A percentile compares a stretch with the other conserved stretches of the same genome.
Evolutionary conservation across 208 protist species (phyloP).

Genomic region (Crithidia brevicula): DNA sequence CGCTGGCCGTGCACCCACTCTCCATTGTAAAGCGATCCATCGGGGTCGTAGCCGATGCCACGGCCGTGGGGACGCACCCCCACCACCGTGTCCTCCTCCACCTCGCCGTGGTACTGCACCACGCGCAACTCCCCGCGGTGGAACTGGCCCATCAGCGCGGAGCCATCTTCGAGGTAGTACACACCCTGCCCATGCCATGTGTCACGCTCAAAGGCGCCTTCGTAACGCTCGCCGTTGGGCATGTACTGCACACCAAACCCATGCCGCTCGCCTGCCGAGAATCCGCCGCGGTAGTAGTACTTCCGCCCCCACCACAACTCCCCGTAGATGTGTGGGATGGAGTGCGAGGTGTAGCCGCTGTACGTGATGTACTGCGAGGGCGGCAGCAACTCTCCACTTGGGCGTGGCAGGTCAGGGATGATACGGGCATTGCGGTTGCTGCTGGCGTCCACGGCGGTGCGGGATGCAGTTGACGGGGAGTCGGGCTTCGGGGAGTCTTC

Average conservation of each 20-base stretch:
- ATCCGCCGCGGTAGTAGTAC: slow-evolving; percentile 70
- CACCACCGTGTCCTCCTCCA: slow-evolving; percentile 37
- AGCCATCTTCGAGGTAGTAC: slow-evolving; percentile 76
- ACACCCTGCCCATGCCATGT: slow-evolving; percentile 62
- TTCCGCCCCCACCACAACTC: slow-evolving; percentile 76
- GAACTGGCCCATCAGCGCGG: slow-evolving; percentile 69
- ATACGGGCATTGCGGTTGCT: background rate
- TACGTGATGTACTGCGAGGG: slow-evolving; percentile 62
- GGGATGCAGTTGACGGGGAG: background rate
- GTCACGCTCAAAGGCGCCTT: slow-evolving; percentile 62
- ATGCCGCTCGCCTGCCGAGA: slow-evolving; percentile 57
- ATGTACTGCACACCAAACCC: slow-evolving; percentile 72
- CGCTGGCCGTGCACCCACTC: slow-evolving; percentile 77
- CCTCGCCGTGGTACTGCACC: slow-evolving; percentile 77
- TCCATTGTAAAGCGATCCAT: slow-evolving; percentile 77
- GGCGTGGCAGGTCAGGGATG: background rate
- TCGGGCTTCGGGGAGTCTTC: background rate
- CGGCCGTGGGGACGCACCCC: slow-evolving; percentile 61
- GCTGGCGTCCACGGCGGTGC: background rate
- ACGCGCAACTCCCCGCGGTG: slow-evolving; percentile 38
- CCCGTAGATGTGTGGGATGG: slow-evolving; percentile 78
- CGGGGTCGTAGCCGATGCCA: slow-evolving; percentile 45
- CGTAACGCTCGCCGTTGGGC: slow-evolving; percentile 71
- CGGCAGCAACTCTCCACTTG: slow-evolving; percentile 19
- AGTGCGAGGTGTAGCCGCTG: slow-evolving; percentile 67